Evolutionary conservation across 2,329 filamentous ascomycete genomes (phyloP).

Genomic region (Mycosphaerelloides madeirae): DNA sequence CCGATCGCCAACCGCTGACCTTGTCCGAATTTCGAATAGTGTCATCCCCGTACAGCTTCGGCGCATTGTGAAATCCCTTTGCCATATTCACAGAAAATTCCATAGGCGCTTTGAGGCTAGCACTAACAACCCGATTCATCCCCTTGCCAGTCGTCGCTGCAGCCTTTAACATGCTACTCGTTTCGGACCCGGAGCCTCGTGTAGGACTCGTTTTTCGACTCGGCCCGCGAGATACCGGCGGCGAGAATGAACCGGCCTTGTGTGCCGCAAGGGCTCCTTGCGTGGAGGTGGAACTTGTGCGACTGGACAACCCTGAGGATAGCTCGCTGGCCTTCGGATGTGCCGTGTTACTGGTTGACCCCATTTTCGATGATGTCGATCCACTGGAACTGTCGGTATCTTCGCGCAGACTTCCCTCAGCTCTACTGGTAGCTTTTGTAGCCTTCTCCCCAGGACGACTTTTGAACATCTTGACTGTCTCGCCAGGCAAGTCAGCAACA

Average conservation of each 20-base stretch:
- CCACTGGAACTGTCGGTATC: conserved; percentile 2
- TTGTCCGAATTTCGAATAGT: conserved; percentile 61
- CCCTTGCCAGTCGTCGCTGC: conserved; percentile 20
- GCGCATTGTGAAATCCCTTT: conserved; percentile 67
- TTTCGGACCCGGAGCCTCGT: conserved; percentile 6
- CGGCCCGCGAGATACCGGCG: conserved; percentile 19
- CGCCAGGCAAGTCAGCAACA: conserved; percentile 63
- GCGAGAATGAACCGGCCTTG: conserved; percentile 19
- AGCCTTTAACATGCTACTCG: too few species aligned
- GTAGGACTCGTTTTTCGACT: conserved; percentile 15
- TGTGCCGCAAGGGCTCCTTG: conserved; percentile 27
- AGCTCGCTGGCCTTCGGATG: conserved; percentile 10
- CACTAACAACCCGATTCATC: conserved; percentile 18
- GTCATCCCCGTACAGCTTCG: conserved; percentile 64
- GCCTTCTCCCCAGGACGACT: too few species aligned
- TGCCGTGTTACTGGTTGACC: conserved; percentile 11
- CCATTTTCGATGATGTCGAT: conserved; percentile 8
- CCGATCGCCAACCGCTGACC: conserved; percentile 62
- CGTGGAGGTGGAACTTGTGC: conserved; percentile 26
- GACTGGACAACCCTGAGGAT: conserved; percentile 17
- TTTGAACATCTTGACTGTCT: conserved; percentile 46
- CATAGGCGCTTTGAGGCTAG: conserved; percentile 49
- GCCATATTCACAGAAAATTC: conserved; percentile 58
- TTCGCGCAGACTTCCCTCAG: conserved; percentile 10
- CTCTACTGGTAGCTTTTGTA: conserved; percentile 15